Base-by-base conservation (phyloP, 768 basidiomycete species). In the Suillus sp. region DNA sequence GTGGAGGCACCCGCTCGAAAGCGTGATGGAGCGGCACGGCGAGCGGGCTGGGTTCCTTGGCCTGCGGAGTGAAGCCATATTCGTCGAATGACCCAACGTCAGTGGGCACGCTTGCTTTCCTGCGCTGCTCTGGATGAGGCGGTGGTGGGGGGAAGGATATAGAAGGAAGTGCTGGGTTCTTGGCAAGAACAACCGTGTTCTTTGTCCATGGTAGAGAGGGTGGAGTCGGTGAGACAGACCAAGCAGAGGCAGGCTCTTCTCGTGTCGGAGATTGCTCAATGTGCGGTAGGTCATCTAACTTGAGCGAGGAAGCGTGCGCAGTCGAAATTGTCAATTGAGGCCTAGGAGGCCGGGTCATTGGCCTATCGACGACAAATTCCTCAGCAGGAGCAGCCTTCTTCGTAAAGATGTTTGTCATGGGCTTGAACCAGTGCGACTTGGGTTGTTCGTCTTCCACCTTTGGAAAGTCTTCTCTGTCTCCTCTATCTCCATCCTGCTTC, bases 301-400 rank as follows among this genome's bases (percentile, higher is more conserved):
- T 73, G 4, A 72, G 63, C 4, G 65, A 68, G n/a, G 78, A 72
- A 20, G 81, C 76, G 61, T 70, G 75, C 35, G 79, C 76, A n/a
- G 81, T 75, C 3, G 79, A 79, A 63, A 87, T 80, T 13, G 77
- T 76, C 67, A 86, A 70, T 35, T 71, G 69, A 11, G 80, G 79
- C 45, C 68, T 70, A 61, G 74, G 63, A 43, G 67, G 64, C 38
- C 51, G 62, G 62, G 58, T 54, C 27, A 48, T 9, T 1, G 70
- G 67, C 18, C 68, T 60, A 37, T 65, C 65, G 60, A 68, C 68
- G 37, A 71, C 65, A 37, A 72, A 67, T 64, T 71, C 68, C 18
- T 64, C 53, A 38, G 64, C 30, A 48, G 42, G 51, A 47, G 11
- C 35, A 37, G 63, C 60, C 64, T 68, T 74, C 72, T 65, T 74